Conservation (phyloP, 176 grass and related monocot genomes). For the Lolium perenne region DNA sequence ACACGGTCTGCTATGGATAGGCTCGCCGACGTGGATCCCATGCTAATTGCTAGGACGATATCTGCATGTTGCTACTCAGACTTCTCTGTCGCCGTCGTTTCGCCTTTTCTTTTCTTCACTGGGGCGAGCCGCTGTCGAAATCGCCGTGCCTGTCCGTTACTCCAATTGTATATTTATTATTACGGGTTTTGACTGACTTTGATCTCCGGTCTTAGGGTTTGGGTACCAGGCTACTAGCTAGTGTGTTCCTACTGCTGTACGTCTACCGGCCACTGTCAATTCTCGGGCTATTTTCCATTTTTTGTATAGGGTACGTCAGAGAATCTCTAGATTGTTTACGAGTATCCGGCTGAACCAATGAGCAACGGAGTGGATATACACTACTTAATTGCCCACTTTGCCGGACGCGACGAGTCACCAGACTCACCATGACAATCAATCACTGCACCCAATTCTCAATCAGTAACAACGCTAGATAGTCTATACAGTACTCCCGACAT, state of each 20-base stretch:
- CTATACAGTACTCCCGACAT: background rate
- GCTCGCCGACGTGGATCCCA: conserved; percentile 22
- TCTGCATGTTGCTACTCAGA: background rate
- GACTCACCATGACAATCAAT: background rate
- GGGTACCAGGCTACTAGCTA: too few species aligned
- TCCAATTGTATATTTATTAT: background rate
- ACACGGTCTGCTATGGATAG: conserved; percentile 24
- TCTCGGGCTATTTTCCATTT: too few species aligned
- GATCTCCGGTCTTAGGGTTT: too few species aligned
- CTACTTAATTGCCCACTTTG: too few species aligned
- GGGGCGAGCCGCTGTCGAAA: background rate
- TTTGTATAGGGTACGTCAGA: too few species aligned
- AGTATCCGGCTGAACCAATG: too few species aligned
- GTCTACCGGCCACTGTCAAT: too few species aligned
- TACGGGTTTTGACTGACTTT: too few species aligned
- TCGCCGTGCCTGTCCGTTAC: conserved; percentile 25
- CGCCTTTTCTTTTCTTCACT: background rate
- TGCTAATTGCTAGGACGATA: background rate
- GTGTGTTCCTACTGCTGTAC: too few species aligned
- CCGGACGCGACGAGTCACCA: too few species aligned
- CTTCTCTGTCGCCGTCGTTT: background rate
- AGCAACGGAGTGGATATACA: too few species aligned
- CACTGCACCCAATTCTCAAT: background rate
- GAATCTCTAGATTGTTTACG: too few species aligned
- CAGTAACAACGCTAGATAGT: background rate